Evolutionary conservation across 306 rosid species (phyloP), one percentile per base, ranked within the genome.

Genomic region (Vigna reflexopilosa): DNA sequence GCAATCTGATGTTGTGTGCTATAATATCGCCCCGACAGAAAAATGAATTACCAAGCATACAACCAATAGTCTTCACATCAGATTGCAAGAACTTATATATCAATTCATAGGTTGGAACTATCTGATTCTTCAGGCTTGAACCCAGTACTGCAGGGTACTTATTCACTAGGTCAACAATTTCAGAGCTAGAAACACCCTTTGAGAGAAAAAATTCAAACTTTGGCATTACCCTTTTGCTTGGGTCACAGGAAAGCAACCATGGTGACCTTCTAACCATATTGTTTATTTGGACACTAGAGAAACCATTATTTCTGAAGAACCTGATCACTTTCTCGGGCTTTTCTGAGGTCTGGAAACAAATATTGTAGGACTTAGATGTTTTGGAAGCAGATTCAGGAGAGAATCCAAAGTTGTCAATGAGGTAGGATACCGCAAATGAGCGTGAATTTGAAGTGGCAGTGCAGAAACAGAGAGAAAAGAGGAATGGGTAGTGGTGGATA

Each of bases 361-460:
- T 58, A 0, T 14, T 12, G 40, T 58, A 28, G 40, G 65, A 4
- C 5, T 5, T n/a, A 13, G 17, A 58, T 13, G 10, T 28, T 58
- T 1, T 58, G 65, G 65, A 58, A 36, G 89, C 89, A 14, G 56
- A 6, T 26, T 86, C 32, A 4, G 52, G 82, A 6, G 87, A 73
- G 8, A 86, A 80, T 8, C 84, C 79, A 17, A 30, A 34, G 4
- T 32, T 66, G 78, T 86, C 65, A 14, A 72, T 45, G 80, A 88
- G 78, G 73, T 88, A 81, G 11, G 91, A 85, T 1, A 83, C 48
- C 0, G 75, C 54, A 48, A 81, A 83, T 0, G 83, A 54, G 13
- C 9, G 38, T 58, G 65, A 58, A 13, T 58, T 26, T 58, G 65
- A 24, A 58, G 65, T 26, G 40, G 10, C 26, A 12, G 65, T 24